Evolutionary conservation across 371 early-diverging fungal genomes (phyloP).

Genomic region (Mucor circinelloides): DNA sequence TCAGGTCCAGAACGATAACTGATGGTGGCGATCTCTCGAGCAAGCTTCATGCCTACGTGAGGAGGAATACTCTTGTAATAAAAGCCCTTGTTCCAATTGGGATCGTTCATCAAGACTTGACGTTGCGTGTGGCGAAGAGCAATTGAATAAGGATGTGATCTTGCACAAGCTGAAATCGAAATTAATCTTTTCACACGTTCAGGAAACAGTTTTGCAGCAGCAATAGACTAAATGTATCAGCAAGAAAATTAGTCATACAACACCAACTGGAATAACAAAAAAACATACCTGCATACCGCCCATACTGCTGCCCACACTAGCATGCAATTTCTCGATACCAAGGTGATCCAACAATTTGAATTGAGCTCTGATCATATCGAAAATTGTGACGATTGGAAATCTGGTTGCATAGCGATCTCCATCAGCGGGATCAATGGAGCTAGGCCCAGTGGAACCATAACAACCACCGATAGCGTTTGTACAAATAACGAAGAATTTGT

Average conservation of each 20-base stretch:
- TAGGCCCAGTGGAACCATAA: constrained; percentile 89
- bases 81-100: constrained; percentile 92
- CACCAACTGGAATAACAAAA: not conserved
- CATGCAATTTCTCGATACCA: constrained; percentile 82
- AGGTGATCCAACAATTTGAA: constrained; percentile 81
- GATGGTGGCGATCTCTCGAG: constrained; percentile 87
- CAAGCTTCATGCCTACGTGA: constrained; percentile 95
- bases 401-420: constrained; percentile 81
- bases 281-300: constrained; percentile 94
- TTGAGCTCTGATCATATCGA: constrained; percentile 95
- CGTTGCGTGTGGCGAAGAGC: constrained; percentile 91
- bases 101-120: constrained; percentile 93
- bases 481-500: constrained; percentile 86
- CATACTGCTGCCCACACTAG: constrained; percentile 93
- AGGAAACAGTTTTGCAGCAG: constrained; percentile 83
- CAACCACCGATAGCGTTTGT: constrained; percentile 90
- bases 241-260: not conserved
- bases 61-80: constrained; percentile 92
- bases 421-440: constrained; percentile 74
- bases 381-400: constrained; percentile 92
- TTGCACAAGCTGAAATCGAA: constrained; percentile 89
- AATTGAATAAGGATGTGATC: constrained; percentile 95
- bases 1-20: constrained; percentile 94
- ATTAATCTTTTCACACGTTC: constrained; percentile 82
- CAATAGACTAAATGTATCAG: constrained; percentile 61